These are phyloP conservation scores for Delitschia confertaspora DNA, from an alignment of 495 filamentous ascomycete species.

Conservation along the genomic window DNA sequence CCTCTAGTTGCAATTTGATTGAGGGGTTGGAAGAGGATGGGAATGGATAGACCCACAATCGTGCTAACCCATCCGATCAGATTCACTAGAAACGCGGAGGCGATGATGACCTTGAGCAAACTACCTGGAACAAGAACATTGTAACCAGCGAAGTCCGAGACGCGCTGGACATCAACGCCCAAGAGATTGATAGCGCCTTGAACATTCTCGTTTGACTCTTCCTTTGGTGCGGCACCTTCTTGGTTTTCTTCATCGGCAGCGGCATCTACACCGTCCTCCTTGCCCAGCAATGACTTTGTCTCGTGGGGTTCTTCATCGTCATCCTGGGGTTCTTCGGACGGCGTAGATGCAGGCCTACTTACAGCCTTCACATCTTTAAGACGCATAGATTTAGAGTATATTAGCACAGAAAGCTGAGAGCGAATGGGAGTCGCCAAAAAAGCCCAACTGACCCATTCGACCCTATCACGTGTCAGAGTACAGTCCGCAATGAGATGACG, in stretches of 20 bases:
- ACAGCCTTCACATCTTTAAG: constrained; percentile 66
- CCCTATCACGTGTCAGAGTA: no score
- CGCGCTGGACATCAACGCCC: constrained; percentile 64
- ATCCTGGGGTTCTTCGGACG: background rate
- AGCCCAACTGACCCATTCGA: no score
- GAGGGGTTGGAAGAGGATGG: constrained; percentile 52
- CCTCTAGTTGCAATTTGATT: constrained; percentile 60
- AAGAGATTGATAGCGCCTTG: constrained; percentile 75
- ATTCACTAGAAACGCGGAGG: constrained; percentile 53
- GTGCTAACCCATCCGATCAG: constrained; percentile 58
- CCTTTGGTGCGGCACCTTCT: constrained; percentile 24
- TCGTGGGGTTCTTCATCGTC: constrained; percentile 27
- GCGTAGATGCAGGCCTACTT: constrained; percentile 25
- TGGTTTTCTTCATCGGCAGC: background rate
- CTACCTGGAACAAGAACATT: constrained; percentile 55
- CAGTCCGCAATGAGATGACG: no score
- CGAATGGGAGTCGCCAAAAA: no score
- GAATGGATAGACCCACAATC: no score
- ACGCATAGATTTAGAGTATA: constrained; percentile 71
- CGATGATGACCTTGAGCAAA: constrained; percentile 54
- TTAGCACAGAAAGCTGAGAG: constrained; percentile 60
- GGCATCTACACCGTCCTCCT: no score
- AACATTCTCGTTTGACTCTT: constrained; percentile 49
- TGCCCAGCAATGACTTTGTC: no score
- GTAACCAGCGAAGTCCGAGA: constrained; percentile 61